Conservation (phyloP, 345 rosid species). For the Pugionium dolabratum region DNA sequence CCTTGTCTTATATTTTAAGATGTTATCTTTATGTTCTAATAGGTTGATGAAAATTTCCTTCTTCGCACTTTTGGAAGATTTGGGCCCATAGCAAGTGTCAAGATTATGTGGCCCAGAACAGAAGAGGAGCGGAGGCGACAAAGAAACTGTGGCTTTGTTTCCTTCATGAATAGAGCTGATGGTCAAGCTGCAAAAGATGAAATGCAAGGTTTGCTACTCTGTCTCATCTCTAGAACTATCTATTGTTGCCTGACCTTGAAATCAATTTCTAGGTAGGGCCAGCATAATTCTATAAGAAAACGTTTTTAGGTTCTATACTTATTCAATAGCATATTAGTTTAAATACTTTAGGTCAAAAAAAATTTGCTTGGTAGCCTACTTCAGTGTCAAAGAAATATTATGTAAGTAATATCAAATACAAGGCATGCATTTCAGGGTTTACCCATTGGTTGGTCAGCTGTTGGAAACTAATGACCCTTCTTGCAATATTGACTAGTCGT, state of each 20-base stretch:
- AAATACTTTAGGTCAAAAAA: too few relatives aligned
- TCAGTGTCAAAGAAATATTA: too few relatives aligned
- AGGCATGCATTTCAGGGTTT: not conserved
- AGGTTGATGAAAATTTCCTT: slow-evolving; percentile 99
- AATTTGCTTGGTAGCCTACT: too few relatives aligned
- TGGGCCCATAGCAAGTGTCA: slow-evolving; percentile 99
- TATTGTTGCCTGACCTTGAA: slow-evolving; percentile 16
- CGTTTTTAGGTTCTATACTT: too few relatives aligned
- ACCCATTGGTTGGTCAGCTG: slow-evolving; percentile 17
- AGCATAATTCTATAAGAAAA: not conserved
- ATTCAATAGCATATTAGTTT: too few relatives aligned
- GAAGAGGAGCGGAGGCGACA: slow-evolving; percentile 94
- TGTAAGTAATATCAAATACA: too few relatives aligned
- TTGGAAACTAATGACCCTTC: slow-evolving; percentile 9
- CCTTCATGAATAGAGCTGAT: slow-evolving; percentile 96
- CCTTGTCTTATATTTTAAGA: slow-evolving; percentile 9
- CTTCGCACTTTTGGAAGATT: slow-evolving; percentile 98
- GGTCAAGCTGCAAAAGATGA: slow-evolving; percentile 99
- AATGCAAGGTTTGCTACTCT: slow-evolving; percentile 81
- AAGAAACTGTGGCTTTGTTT: slow-evolving; percentile 96
- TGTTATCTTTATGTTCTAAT: slow-evolving; percentile 25
- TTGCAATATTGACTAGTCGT: slow-evolving; percentile 22
- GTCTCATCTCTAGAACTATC: slow-evolving; percentile 13
- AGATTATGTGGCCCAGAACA: slow-evolving; percentile 99
- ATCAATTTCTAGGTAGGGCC: not conserved